Conservation (phyloP, 495 filamentous ascomycete species). For the Penicillium dipodomyicola region DNA sequence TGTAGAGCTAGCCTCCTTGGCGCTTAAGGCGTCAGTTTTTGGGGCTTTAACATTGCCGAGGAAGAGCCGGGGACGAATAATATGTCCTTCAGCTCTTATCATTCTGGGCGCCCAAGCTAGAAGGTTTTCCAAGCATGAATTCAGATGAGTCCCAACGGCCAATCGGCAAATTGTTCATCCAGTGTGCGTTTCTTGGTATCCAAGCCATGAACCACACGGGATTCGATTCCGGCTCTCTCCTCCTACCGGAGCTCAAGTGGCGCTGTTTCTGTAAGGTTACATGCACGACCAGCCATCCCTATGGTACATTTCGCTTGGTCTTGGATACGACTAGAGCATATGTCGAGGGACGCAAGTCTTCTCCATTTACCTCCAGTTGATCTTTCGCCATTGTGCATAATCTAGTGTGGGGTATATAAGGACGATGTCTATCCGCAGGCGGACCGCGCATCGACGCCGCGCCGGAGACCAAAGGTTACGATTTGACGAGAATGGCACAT, state of each 20-base stretch:
- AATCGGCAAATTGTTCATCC: neutral
- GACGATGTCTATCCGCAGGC: neutral
- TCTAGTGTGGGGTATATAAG: neutral
- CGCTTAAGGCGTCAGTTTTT: too few relatives aligned
- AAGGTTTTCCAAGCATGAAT: too few relatives aligned
- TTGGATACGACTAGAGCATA: neutral
- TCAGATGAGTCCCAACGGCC: neutral
- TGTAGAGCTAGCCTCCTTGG: too few relatives aligned
- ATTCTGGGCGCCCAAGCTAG: too few relatives aligned
- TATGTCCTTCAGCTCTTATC: too few relatives aligned
- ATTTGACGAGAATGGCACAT: constrained; percentile 34
- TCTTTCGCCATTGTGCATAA: neutral
- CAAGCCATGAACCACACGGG: neutral
- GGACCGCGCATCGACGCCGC: neutral
- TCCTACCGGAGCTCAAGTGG: neutral
- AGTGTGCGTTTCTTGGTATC: neutral
- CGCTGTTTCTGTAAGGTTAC: constrained; percentile 9
- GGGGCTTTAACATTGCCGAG: too few relatives aligned
- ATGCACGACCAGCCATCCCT: neutral
- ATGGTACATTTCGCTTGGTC: neutral
- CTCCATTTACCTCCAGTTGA: neutral
- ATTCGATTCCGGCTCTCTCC: neutral
- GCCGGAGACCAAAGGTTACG: constrained; percentile 3
- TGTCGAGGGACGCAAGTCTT: neutral
- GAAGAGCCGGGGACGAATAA: too few relatives aligned